phyloP scores from a whole-genome alignment of 129 eudicot genomes.

The Tanacetum coccineum region DNA sequence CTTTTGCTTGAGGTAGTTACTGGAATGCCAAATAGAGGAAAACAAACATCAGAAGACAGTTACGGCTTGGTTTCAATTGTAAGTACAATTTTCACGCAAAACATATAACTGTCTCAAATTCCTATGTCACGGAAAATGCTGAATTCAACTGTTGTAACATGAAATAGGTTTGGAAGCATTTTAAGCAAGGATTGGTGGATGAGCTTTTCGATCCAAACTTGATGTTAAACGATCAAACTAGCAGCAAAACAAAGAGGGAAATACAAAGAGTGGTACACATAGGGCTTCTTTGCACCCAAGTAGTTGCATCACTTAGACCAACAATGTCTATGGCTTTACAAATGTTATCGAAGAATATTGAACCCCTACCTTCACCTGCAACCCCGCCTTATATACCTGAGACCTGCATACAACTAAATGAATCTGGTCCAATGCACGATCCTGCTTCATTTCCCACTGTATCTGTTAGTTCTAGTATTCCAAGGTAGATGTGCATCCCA shows the following conservation, averaged over 20 bases:
- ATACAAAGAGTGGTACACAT: constrained; percentile 55
- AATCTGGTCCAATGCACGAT: constrained; percentile 20
- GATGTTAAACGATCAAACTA: constrained; percentile 35
- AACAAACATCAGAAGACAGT: constrained; percentile 37
- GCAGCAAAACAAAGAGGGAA: constrained; percentile 31
- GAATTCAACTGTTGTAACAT: not conserved
- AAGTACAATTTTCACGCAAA: constrained; percentile 10
- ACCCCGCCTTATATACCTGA: constrained; percentile 67
- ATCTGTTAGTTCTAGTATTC: constrained; percentile 46
- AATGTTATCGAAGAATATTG: constrained; percentile 64
- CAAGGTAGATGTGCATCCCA: constrained; percentile 37
- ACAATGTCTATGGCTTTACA: constrained; percentile 61
- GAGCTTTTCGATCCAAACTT: constrained; percentile 65
- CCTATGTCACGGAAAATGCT: constrained; percentile 18
- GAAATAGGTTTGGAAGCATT: constrained; percentile 67
- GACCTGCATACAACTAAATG: constrained; percentile 38
- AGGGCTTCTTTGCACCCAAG: constrained; percentile 82
- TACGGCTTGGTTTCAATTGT: constrained; percentile 51
- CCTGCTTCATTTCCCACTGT: constrained; percentile 51
- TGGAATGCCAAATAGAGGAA: constrained; percentile 63
- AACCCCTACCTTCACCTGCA: constrained; percentile 51
- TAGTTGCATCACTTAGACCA: constrained; percentile 69
- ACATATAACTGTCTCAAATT: not conserved
- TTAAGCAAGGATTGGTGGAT: constrained; percentile 44
- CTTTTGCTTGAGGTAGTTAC: constrained; percentile 68